Evolutionary conservation across 495 filamentous ascomycete genomes (phyloP).

Genomic region (Daldinia decipiens): DNA sequence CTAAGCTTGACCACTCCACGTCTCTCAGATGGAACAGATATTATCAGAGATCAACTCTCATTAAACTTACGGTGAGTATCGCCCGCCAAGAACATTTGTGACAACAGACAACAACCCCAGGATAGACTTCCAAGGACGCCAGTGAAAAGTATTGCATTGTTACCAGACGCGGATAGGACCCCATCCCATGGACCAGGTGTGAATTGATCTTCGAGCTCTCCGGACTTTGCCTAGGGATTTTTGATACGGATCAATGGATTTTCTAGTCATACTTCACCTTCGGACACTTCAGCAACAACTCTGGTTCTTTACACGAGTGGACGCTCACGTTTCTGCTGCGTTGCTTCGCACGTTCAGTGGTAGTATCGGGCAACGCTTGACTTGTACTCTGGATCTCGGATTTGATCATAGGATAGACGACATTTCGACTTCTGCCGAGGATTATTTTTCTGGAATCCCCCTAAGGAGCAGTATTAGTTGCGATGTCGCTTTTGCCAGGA

Average conservation of each 20-base stretch:
- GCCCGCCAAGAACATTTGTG: constrained; percentile 38
- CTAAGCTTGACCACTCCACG: constrained; percentile 36
- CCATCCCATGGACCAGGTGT: constrained; percentile 19
- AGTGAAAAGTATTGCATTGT: constrained; percentile 34
- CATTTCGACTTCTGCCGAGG: constrained; percentile 27
- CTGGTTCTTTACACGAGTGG: constrained; percentile 26
- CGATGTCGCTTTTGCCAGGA: constrained; percentile 11
- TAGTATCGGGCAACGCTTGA: constrained; percentile 33
- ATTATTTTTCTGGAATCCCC: neutral
- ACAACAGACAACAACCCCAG: constrained; percentile 38
- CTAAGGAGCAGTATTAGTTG: constrained; percentile 11
- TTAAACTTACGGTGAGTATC: constrained; percentile 38
- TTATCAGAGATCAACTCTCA: constrained; percentile 31
- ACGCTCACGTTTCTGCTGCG: constrained; percentile 42
- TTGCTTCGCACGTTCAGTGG: constrained; percentile 43
- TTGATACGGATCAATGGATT: constrained; percentile 35
- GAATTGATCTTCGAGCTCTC: constrained; percentile 37
- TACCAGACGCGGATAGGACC: constrained; percentile 21
- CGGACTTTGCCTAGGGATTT: constrained; percentile 26
- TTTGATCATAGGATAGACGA: constrained; percentile 26
- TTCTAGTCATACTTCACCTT: constrained; percentile 29
- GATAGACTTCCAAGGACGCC: constrained; percentile 28
- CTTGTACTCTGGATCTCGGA: constrained; percentile 25
- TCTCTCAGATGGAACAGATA: constrained; percentile 44
- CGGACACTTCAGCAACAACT: constrained; percentile 18